Evolutionary conservation across 768 basidiomycete species (phyloP).

Genomic region (Termitomyces eurrhizus): DNA sequence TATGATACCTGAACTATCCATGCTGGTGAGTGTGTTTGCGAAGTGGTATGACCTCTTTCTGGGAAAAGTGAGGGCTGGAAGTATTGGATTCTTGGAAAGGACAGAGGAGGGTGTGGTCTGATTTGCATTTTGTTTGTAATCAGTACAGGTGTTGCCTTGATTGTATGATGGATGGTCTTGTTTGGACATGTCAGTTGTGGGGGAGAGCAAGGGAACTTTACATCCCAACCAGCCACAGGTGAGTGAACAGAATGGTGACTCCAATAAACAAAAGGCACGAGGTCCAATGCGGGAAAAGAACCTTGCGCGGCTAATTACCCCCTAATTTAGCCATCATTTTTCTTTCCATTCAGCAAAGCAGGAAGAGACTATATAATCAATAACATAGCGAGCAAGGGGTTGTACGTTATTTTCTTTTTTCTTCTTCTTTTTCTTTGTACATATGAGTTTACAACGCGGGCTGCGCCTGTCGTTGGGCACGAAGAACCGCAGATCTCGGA

Average conservation of each 20-base stretch:
- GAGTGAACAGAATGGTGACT: no score
- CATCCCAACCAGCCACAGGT: no score
- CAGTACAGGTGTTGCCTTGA: no score
- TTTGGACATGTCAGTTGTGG: no score
- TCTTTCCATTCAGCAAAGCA: no score
- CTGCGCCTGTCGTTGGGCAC: conserved; percentile 7
- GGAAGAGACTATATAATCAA: not conserved
- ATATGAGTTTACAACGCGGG: not conserved
- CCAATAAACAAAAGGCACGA: not conserved
- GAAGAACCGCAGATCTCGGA: not conserved
- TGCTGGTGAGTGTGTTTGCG: conserved; percentile 60
- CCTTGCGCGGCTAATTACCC: not conserved
- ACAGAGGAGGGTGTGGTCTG: not conserved
- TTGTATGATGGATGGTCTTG: conserved; percentile 17
- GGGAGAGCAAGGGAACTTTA: conserved; percentile 24
- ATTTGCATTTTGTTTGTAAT: no score
- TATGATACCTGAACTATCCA: conserved; percentile 44
- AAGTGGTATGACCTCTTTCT: conserved; percentile 69
- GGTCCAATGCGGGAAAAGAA: no score
- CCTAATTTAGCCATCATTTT: conserved; percentile 9
- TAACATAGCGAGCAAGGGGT: not conserved
- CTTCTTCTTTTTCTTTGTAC: not conserved
- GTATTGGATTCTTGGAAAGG: conserved; percentile 9
- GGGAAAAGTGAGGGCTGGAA: conserved; percentile 50
- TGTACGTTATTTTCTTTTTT: no score